Percentiles rank a stretch among this genome's conserved stretches.
These are phyloP conservation scores for Cladosporium oxysporum DNA, from an alignment of 2,329 filamentous ascomycete genomes.

Conservation along the genomic window DNA sequence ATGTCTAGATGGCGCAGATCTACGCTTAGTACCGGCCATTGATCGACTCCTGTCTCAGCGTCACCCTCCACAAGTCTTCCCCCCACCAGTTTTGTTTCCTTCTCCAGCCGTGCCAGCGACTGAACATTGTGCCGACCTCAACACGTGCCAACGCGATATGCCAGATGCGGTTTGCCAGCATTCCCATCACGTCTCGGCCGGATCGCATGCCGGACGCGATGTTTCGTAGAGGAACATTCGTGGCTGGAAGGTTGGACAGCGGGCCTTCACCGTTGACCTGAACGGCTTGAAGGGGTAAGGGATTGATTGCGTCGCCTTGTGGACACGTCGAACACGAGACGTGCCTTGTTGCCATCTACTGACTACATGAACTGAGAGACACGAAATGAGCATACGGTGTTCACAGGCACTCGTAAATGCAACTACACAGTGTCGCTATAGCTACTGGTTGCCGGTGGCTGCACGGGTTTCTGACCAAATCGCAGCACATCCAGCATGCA, in stretches of 20 bases:
- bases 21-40: not conserved
- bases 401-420: not conserved
- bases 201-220: not conserved
- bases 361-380: not conserved
- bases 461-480: not conserved
- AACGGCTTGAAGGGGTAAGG: slow-evolving; percentile 4
- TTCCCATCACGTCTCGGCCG: not conserved
- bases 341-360: not conserved
- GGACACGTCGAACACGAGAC: not conserved
- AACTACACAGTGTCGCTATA: slow-evolving; percentile 4
- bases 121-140: not conserved
- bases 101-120: not conserved
- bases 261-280: not conserved
- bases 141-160: not conserved
- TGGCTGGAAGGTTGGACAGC: slow-evolving; percentile 3
- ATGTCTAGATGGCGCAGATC: slow-evolving; percentile 17
- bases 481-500: not conserved
- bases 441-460: not conserved
- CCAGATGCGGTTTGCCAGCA: not conserved
- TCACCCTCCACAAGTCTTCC: not conserved
- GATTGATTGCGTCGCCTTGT: slow-evolving; percentile 3
- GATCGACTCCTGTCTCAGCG: slow-evolving; percentile 5
- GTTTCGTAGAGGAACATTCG: slow-evolving; percentile 1
- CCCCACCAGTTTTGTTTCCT: not conserved
- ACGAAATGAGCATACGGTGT: not conserved